Percentiles rank a stretch among this genome's conserved stretches.
Evolutionary conservation across 345 rosid genomes (phyloP).

Genomic region (Citrus hindsii): DNA sequence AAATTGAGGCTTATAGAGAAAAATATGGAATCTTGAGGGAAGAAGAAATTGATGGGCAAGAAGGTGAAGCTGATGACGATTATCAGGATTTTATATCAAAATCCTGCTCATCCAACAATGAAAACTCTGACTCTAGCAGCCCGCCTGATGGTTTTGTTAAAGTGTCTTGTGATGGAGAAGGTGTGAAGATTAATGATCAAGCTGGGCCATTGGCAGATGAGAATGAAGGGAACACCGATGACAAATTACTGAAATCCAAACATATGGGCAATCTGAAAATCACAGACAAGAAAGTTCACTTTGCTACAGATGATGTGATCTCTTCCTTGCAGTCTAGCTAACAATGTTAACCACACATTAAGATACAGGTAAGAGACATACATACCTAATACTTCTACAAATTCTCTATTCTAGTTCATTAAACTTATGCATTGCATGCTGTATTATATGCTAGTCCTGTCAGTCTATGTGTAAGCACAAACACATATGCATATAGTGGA

Average conservation of each 20-base stretch:
- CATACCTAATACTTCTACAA: not conserved
- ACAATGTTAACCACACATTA: slow-evolving; percentile 15
- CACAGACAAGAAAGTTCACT: slow-evolving; percentile 22
- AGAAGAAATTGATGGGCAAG: slow-evolving; percentile 24
- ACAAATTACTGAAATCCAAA: not conserved
- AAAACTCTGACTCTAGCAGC: slow-evolving; percentile 19
- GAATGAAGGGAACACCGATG: slow-evolving; percentile 10
- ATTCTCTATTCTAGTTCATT: not conserved
- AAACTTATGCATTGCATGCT: not conserved
- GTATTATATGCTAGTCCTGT: not conserved
- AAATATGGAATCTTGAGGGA: slow-evolving; percentile 48
- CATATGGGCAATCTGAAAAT: slow-evolving; percentile 17
- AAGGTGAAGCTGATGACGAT: slow-evolving; percentile 21
- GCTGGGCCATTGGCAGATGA: slow-evolving; percentile 13
- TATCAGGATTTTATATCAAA: slow-evolving; percentile 21
- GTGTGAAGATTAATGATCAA: not conserved
- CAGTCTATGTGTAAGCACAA: not conserved
- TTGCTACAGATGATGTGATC: slow-evolving; percentile 15
- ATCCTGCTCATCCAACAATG: slow-evolving; percentile 19
- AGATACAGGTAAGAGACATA: slow-evolving; percentile 31
- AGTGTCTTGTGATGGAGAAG: slow-evolving; percentile 20
- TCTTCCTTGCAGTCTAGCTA: slow-evolving; percentile 21
- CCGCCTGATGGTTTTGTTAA: slow-evolving; percentile 12
- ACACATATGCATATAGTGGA: slow-evolving; percentile 6
- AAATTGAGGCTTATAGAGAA: slow-evolving; percentile 60